Percentiles rank a stretch among this genome's conserved stretches.
Evolutionary conservation across 2,329 filamentous ascomycete species (phyloP).

Genomic region (Microcyclosporella mali): DNA sequence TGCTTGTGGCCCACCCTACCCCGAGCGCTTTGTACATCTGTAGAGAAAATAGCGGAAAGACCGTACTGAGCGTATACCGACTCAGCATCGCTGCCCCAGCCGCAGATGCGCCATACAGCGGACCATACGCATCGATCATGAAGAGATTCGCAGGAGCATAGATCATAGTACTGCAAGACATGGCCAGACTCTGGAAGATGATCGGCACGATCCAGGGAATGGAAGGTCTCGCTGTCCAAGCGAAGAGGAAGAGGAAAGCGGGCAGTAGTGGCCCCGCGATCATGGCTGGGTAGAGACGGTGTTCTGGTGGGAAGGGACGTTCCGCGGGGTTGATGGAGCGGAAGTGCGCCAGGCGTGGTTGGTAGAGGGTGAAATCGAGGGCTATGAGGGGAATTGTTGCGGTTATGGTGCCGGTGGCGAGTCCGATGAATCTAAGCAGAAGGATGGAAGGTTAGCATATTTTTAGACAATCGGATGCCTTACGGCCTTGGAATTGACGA

Average conservation of each 20-base stretch:
- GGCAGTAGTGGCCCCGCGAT: conserved; percentile 29
- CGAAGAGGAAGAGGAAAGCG: conserved; percentile 32
- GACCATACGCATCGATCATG: conserved; percentile 39
- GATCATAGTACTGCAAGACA: conserved; percentile 20
- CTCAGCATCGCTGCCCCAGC: conserved; percentile 27
- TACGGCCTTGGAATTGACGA: too few relatives aligned
- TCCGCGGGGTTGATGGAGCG: conserved; percentile 1
- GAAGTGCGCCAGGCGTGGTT: conserved; percentile 19
- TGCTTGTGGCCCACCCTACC: conserved; percentile 37
- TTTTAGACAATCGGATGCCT: too few relatives aligned
- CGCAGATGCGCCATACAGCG: conserved; percentile 35
- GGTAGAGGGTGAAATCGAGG: conserved; percentile 24
- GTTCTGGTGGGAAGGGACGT: conserved; percentile 25
- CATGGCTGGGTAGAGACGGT: conserved; percentile 32
- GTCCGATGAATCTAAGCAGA: too few relatives aligned
- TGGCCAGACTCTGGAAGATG: conserved; percentile 23
- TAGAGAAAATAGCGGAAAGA: conserved; percentile 35
- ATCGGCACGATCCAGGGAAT: conserved; percentile 38
- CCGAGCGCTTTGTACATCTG: conserved; percentile 37
- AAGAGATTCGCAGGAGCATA: conserved; percentile 36
- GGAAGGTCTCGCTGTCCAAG: conserved; percentile 26
- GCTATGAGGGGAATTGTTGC: conserved; percentile 23
- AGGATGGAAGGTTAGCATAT: too few relatives aligned
- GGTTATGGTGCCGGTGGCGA: conserved; percentile 21
- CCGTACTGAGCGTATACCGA: conserved; percentile 31